Percentiles rank a stretch among this genome's conserved stretches.
phyloP scores from a whole-genome alignment of 495 filamentous ascomycete species.

The Physcia stellaris region DNA sequence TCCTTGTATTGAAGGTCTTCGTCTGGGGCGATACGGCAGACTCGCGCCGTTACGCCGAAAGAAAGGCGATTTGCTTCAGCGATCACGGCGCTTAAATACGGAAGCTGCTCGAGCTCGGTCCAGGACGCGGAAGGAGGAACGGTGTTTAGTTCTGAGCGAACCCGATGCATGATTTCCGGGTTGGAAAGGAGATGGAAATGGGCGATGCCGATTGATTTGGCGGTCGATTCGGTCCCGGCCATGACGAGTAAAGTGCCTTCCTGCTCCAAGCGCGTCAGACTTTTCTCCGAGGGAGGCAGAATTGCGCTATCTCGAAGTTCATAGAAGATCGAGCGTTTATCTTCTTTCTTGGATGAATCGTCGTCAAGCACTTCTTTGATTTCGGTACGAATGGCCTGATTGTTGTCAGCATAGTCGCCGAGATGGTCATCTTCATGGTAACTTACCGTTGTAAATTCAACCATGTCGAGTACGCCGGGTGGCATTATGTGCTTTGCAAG shows the following conservation, averaged over 20 bases:
- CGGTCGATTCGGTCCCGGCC: constrained; percentile 35
- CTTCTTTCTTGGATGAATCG: background rate
- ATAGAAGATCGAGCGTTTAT: constrained; percentile 8
- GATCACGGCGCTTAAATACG: constrained; percentile 34
- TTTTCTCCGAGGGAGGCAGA: constrained; percentile 14
- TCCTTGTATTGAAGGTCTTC: constrained; percentile 26
- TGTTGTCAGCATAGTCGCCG: too few relatives aligned
- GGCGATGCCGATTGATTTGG: constrained; percentile 22
- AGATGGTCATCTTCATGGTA: too few relatives aligned
- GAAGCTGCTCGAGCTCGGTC: constrained; percentile 33
- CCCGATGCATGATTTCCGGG: constrained; percentile 17
- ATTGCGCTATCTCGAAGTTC: constrained; percentile 11
- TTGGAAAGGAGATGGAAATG: constrained; percentile 29
- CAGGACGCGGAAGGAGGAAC: constrained; percentile 21
- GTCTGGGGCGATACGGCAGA: constrained; percentile 27
- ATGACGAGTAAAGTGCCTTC: constrained; percentile 31
- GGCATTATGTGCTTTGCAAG: constrained; percentile 27
- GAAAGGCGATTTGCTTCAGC: constrained; percentile 33
- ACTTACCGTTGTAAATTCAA: constrained; percentile 24
- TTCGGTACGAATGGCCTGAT: too few relatives aligned
- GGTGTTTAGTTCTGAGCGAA: constrained; percentile 21
- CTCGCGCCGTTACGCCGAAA: constrained; percentile 23
- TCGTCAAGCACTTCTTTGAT: too few relatives aligned
- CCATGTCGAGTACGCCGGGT: constrained; percentile 25
- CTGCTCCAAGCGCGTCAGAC: constrained; percentile 20